Percentiles rank a stretch among this genome's conserved stretches.
phyloP scores from a whole-genome alignment of 2,329 filamentous ascomycete genomes.

The Sordariomycetes sp. region DNA sequence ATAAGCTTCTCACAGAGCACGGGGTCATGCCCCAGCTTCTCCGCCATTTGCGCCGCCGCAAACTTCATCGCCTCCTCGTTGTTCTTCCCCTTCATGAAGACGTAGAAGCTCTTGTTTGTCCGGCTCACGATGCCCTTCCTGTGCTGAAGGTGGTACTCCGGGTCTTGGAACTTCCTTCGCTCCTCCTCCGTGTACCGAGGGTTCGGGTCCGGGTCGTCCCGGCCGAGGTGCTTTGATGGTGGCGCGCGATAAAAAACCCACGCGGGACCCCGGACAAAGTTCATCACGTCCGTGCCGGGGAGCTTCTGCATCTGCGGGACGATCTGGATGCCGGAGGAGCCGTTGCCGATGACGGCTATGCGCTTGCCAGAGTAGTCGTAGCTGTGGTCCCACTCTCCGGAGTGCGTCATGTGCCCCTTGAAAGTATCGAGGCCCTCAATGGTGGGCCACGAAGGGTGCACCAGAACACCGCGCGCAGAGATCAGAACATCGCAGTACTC shows the following conservation, averaged over 20 bases:
- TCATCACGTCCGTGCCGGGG: slow-evolving; percentile 36
- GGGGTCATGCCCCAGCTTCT: slow-evolving; percentile 37
- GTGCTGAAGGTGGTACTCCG: slow-evolving; percentile 45
- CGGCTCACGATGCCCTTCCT: slow-evolving; percentile 43
- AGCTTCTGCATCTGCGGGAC: slow-evolving; percentile 39
- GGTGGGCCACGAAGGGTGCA: slow-evolving; percentile 44
- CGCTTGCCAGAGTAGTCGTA: slow-evolving; percentile 34
- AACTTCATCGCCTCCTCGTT: slow-evolving; percentile 32
- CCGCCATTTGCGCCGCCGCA: slow-evolving; percentile 34
- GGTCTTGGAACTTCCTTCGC: slow-evolving; percentile 42
- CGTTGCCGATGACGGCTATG: slow-evolving; percentile 49
- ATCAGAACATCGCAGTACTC: slow-evolving; percentile 43
- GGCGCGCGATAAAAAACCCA: slow-evolving; percentile 43
- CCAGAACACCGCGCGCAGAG: slow-evolving; percentile 49
- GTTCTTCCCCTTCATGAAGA: slow-evolving; percentile 38
- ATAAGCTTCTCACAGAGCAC: slow-evolving; percentile 40
- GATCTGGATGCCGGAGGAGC: slow-evolving; percentile 45
- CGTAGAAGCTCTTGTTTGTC: slow-evolving; percentile 46
- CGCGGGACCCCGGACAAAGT: slow-evolving; percentile 51
- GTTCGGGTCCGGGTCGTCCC: slow-evolving; percentile 38
- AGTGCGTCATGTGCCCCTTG: slow-evolving; percentile 42
- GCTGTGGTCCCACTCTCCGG: slow-evolving; percentile 42
- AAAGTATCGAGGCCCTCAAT: slow-evolving; percentile 43
- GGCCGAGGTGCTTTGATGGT: slow-evolving; percentile 39
- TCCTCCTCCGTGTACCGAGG: slow-evolving; percentile 45